These are phyloP conservation scores for Elongisporangium undulatum DNA, from an alignment of 352 stramenopile species.

Conservation along the genomic window DNA sequence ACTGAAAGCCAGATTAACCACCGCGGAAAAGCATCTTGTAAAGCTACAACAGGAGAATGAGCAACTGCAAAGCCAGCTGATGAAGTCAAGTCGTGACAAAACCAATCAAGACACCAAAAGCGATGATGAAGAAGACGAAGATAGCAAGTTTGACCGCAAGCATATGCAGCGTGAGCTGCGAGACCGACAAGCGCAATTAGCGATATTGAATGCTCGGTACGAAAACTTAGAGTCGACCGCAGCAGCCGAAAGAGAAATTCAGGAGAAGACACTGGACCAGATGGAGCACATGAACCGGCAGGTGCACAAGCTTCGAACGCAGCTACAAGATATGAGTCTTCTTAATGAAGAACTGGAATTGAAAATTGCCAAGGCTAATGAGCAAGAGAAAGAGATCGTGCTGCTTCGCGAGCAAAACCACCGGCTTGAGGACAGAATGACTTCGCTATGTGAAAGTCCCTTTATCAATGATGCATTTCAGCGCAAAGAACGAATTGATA, in stretches of 20 bases:
- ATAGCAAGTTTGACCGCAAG: conserved; percentile 27
- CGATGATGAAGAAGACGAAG: conserved; percentile 20
- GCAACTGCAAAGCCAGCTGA: conserved; percentile 22
- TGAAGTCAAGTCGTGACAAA: conserved; percentile 21
- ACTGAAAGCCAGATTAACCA: conserved; percentile 63
- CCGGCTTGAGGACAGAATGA: conserved; percentile 89
- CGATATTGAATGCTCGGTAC: conserved; percentile 86
- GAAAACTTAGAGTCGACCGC: conserved; percentile 86
- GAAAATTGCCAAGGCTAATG: conserved; percentile 44
- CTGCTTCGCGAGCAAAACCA: conserved; percentile 79
- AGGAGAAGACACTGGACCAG: conserved; percentile 83
- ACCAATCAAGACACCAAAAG: conserved; percentile 25
- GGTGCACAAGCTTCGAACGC: conserved; percentile 82
- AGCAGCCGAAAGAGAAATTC: conserved; percentile 81
- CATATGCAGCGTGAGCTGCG: conserved; percentile 74
- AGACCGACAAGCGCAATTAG: conserved; percentile 75
- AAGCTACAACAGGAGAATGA: conserved; percentile 73
- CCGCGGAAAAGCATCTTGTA: conserved; percentile 65
- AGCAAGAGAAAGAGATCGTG: conserved; percentile 79
- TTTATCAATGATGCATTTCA: conserved; percentile 93
- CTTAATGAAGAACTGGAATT: conserved; percentile 81
- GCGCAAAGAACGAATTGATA: conserved; percentile 82
- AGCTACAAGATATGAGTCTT: conserved; percentile 71
- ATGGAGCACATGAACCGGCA: conserved; percentile 91
- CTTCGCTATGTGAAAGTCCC: conserved; percentile 87